Evolutionary conservation across 805 yeast species (phyloP), one percentile per base, ranked within the genome.

Genomic region (Hanseniaspora lindneri): DNA sequence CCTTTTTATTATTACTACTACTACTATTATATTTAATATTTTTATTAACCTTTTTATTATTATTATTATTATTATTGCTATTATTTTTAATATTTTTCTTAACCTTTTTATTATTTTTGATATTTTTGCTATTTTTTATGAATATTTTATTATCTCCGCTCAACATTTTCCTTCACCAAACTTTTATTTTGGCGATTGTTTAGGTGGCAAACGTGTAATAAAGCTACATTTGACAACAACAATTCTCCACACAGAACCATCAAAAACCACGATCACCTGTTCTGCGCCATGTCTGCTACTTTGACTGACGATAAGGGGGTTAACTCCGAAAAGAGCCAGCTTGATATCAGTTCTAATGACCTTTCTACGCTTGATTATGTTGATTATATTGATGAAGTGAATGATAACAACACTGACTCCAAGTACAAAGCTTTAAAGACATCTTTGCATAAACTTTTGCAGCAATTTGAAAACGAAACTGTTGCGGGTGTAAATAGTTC

Each of bases 361-460:
- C 16, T 14, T 20, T 4, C 10, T 23, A 21, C 10, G 14, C 5
- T 36, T 16, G 17, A 24, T 14, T 23, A n/a, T n/a, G 30, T 37
- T 3, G 41, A 37, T 20, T 37, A 37, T 37, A 37, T 37, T 5
- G 20, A 21, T 14, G 41, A 37, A 11, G 6, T 8, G 19, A 28
- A 19, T 19, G 19, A 5, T 13, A 20, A 14, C n/a, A 23, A 37
- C 4, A n/a, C 6, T 20, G 41, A 72, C 47, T 64, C 87, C 1
- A 77, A 78, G 56, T 88, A 82, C 58, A 81, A 76, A 65, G 77
- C 82, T 52, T 81, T 79, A 58, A 66, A 70, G 19, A 69, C 75
- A n/a, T 77, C 73, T 50, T 73, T 89, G 11, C 89, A 83, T 46
- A 75, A 79, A 54, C 84, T 92, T 0, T 67, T 92, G 20, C 71